A percentile compares a stretch with the other conserved stretches of the same genome.
Conservation (phyloP, 2,329 filamentous ascomycete genomes). For the Eutypa lata region DNA sequence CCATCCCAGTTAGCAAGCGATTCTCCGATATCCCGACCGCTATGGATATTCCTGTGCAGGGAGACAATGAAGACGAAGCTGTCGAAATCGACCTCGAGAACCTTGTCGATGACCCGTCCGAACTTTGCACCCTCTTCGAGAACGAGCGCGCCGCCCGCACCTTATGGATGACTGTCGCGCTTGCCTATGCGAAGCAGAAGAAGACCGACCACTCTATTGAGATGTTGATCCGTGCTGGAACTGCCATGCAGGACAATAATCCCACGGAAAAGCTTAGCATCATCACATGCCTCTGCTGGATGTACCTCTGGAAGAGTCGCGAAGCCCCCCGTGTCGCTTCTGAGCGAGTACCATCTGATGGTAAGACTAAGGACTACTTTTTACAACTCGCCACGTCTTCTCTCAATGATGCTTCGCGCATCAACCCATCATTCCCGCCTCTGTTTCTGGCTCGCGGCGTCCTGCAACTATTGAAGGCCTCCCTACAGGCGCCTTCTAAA, state of each 20-base stretch:
- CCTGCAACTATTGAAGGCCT: slow-evolving; percentile 81
- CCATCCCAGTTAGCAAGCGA: slow-evolving; percentile 47
- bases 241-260: slow-evolving; percentile 66
- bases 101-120: slow-evolving; percentile 87
- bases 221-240: slow-evolving; percentile 70
- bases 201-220: slow-evolving; percentile 83
- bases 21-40: slow-evolving; percentile 64
- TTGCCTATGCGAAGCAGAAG: slow-evolving; percentile 94
- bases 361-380: slow-evolving; percentile 90
- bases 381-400: slow-evolving; percentile 86
- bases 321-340: slow-evolving; percentile 64
- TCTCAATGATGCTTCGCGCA: slow-evolving; percentile 90
- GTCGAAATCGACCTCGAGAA: slow-evolving; percentile 94
- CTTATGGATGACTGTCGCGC: slow-evolving; percentile 97
- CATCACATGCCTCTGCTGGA: slow-evolving; percentile 82
- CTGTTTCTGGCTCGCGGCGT: slow-evolving; percentile 90
- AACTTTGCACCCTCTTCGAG: slow-evolving; percentile 91
- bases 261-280: slow-evolving; percentile 83
- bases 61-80: slow-evolving; percentile 64
- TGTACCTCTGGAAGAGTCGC: slow-evolving; percentile 85
- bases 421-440: slow-evolving; percentile 89
- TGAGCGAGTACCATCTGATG: slow-evolving; percentile 66
- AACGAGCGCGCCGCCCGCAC: slow-evolving; percentile 88
- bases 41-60: slow-evolving; percentile 65
- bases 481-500: slow-evolving; percentile 74